Evolutionary conservation across 176 grass and related monocot species (phyloP).

Genomic region (Stipa capillata): DNA sequence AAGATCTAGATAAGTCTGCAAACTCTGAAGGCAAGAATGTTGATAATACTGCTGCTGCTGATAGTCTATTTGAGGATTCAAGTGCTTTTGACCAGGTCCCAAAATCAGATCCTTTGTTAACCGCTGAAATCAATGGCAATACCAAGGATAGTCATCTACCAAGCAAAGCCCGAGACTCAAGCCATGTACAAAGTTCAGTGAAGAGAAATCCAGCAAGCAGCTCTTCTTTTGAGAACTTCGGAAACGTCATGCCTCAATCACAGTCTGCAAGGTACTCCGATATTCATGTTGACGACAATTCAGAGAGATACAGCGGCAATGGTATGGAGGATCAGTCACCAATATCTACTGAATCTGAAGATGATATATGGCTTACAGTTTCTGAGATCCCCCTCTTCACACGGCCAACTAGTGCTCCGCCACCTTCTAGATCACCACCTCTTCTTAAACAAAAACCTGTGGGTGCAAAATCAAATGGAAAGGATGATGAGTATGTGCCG

Average conservation of each 20-base stretch:
- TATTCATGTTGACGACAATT: slow-evolving; percentile 31
- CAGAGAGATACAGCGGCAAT: slow-evolving; percentile 21
- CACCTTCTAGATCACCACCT: slow-evolving; percentile 77
- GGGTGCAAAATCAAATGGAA: slow-evolving; percentile 31
- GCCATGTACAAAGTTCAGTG: slow-evolving; percentile 31
- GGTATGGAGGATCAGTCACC: slow-evolving; percentile 50
- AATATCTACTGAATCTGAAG: slow-evolving; percentile 51
- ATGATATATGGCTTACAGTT: slow-evolving; percentile 95
- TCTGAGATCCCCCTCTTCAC: slow-evolving; percentile 94
- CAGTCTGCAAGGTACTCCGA: slow-evolving; percentile 49
- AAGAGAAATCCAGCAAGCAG: slow-evolving; percentile 31
- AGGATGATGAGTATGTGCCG: slow-evolving; percentile 16
- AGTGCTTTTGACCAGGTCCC: slow-evolving; percentile 39
- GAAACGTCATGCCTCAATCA: slow-evolving; percentile 32
- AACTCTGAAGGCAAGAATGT: slow-evolving; percentile 28
- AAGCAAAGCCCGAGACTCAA: slow-evolving; percentile 34
- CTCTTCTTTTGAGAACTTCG: slow-evolving; percentile 49
- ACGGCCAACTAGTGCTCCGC: slow-evolving; percentile 67
- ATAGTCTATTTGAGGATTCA: slow-evolving; percentile 39
- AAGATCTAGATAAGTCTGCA: slow-evolving; percentile 33
- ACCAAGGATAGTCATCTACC: slow-evolving; percentile 30
- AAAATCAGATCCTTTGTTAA: slow-evolving; percentile 45
- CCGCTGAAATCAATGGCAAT: slow-evolving; percentile 43
- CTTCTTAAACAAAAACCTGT: slow-evolving; percentile 39
- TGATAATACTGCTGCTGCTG: slow-evolving; percentile 27